These are phyloP conservation scores for Aspergillus brasiliensis DNA, from an alignment of 2,329 filamentous ascomycete species.

Conservation along the genomic window DNA sequence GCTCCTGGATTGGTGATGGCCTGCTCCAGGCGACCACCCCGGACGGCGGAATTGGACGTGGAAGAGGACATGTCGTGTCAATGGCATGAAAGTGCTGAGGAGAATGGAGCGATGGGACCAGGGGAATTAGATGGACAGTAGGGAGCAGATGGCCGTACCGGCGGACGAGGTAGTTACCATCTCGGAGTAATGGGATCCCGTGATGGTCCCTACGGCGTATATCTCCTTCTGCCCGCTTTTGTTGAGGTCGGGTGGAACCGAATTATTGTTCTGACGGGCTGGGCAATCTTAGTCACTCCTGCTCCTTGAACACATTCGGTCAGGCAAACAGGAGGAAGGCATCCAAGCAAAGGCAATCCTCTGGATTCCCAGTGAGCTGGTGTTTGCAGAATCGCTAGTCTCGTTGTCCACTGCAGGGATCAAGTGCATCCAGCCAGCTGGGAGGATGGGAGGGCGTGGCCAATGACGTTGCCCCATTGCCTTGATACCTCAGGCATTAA, in stretches of 20 bases:
- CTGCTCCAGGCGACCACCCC: conserved; percentile 37
- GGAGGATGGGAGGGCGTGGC: background rate
- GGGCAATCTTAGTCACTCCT: background rate
- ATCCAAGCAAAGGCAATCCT: background rate
- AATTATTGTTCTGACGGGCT: conserved; percentile 1
- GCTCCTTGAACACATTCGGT: background rate
- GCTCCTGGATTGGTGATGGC: conserved; percentile 64
- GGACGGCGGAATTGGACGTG: conserved; percentile 26
- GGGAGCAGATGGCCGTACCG: background rate
- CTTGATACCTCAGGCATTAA: background rate
- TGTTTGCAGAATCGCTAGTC: background rate
- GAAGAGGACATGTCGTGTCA: conserved; percentile 35
- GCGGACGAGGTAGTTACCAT: conserved; percentile 10
- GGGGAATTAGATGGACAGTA: background rate
- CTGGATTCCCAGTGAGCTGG: background rate
- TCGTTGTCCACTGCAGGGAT: background rate
- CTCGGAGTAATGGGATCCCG: conserved; percentile 32
- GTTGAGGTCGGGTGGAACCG: conserved; percentile 20
- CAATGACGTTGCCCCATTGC: background rate
- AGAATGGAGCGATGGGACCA: conserved; percentile 20
- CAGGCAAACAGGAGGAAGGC: background rate
- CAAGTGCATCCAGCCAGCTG: background rate
- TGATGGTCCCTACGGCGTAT: conserved; percentile 50
- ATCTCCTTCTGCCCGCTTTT: conserved; percentile 46
- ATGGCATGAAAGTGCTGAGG: conserved; percentile 11